Evolutionary conservation across 768 basidiomycete genomes (phyloP).

Genomic region (Tricholoma flavovirens): DNA sequence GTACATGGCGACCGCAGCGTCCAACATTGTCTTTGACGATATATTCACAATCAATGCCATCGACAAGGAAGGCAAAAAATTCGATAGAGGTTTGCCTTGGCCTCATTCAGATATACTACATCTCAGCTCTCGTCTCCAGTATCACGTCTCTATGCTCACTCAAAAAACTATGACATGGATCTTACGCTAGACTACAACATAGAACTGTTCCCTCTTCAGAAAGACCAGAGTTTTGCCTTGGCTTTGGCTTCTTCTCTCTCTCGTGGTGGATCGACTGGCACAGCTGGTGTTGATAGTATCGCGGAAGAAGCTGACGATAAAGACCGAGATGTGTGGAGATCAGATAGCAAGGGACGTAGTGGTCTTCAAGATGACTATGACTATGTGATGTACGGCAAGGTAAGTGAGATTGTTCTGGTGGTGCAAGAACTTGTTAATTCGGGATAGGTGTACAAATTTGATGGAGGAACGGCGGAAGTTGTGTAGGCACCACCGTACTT

Average conservation of each 20-base stretch:
- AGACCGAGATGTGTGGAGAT: constrained; percentile 77
- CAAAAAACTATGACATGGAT: constrained; percentile 89
- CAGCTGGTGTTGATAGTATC: constrained; percentile 41
- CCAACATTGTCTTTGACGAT: constrained; percentile 88
- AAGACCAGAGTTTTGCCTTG: constrained; percentile 71
- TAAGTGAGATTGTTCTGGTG: constrained; percentile 25
- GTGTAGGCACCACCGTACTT: constrained; percentile 53
- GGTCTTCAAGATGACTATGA: constrained; percentile 95
- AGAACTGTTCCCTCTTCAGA: constrained; percentile 76
- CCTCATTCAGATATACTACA: neutral
- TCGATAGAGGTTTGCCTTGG: constrained; percentile 78
- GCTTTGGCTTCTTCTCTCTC: constrained; percentile 80
- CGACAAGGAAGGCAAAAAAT: constrained; percentile 93
- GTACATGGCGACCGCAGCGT: constrained; percentile 51
- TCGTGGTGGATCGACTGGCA: constrained; percentile 42
- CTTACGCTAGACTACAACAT: constrained; percentile 91
- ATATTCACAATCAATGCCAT: constrained; percentile 83
- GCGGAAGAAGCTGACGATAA: constrained; percentile 59
- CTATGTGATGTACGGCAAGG: constrained; percentile 99
- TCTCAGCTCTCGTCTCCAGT: constrained; percentile 43
- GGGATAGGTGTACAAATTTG: constrained; percentile 85
- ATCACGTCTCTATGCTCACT: constrained; percentile 84
- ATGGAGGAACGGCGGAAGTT: constrained; percentile 74
- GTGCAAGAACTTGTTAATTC: neutral
- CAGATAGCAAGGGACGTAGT: constrained; percentile 73